Evolutionary conservation across 768 basidiomycete genomes (phyloP).

Genomic region (Amyloporia xantha): DNA sequence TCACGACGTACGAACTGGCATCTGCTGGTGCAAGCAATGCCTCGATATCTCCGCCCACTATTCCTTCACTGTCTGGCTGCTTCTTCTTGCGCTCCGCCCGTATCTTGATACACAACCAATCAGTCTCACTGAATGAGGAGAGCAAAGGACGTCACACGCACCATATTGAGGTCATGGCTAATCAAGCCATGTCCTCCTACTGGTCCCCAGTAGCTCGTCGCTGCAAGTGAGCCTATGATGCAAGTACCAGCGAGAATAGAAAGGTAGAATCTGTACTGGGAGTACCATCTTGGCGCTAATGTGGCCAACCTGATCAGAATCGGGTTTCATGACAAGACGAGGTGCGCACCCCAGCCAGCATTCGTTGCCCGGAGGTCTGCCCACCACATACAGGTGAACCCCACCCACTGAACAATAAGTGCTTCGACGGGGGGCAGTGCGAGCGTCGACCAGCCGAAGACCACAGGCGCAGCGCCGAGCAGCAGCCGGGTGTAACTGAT

Average conservation of each 20-base stretch:
- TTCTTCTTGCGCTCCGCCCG: conserved; percentile 45
- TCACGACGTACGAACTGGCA: conserved; percentile 53
- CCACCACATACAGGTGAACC: conserved; percentile 85
- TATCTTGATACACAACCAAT: conserved; percentile 26
- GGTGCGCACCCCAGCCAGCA: conserved; percentile 78
- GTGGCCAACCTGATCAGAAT: background rate
- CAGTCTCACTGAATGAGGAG: background rate
- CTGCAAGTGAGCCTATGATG: conserved; percentile 86
- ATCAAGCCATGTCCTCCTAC: conserved; percentile 67
- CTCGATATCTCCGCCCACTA: conserved; percentile 50
- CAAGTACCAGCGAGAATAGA: conserved; percentile 84
- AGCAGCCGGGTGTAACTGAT: conserved; percentile 50
- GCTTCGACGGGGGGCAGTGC: conserved; percentile 74
- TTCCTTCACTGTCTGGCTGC: conserved; percentile 43
- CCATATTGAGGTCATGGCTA: conserved; percentile 52
- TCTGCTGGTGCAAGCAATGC: conserved; percentile 44
- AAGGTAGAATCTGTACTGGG: conserved; percentile 94
- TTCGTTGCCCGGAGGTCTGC: conserved; percentile 69
- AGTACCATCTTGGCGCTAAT: conserved; percentile 89
- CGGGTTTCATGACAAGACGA: too few relatives aligned
- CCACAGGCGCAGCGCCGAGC: conserved; percentile 77
- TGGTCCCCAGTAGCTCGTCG: conserved; percentile 83
- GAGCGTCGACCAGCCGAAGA: conserved; percentile 87
- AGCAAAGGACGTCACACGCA: background rate
- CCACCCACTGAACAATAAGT: conserved; percentile 80